Conservation (phyloP, 176 grass and related monocot species). For the Thalia dealbata region DNA sequence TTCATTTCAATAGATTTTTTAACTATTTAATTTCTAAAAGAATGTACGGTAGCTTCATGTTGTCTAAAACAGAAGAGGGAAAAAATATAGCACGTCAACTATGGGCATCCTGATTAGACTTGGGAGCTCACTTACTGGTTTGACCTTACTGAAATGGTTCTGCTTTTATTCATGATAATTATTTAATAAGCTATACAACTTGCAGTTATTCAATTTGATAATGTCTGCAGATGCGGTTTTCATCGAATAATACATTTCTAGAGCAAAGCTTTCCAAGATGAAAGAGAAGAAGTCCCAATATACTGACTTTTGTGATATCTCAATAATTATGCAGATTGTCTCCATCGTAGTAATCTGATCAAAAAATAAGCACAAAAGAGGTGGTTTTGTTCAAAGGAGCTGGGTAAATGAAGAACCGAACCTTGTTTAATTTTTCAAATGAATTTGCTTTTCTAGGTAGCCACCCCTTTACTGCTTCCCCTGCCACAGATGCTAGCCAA, state of each 20-base stretch:
- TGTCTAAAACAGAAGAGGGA: background rate
- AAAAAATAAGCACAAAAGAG: background rate
- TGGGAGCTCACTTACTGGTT: background rate
- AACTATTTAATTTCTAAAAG: no score
- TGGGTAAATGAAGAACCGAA: background rate
- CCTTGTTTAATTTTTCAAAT: conserved; percentile 59
- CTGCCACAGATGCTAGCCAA: conserved; percentile 52
- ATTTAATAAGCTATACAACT: no score
- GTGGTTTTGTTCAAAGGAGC: background rate
- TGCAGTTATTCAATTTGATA: no score
- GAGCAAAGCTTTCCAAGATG: no score
- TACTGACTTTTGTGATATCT: no score
- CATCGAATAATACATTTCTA: no score
- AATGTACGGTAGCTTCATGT: background rate
- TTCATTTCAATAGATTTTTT: background rate
- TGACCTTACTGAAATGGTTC: no score
- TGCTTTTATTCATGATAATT: no score
- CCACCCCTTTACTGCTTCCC: conserved; percentile 50
- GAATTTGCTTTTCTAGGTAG: conserved; percentile 47
- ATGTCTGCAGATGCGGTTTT: no score
- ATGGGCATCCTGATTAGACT: background rate
- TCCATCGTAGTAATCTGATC: background rate
- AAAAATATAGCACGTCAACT: background rate
- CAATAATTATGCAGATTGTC: background rate
- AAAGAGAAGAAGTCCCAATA: no score